A percentile compares a stretch with the other conserved stretches of the same genome.
Evolutionary conservation across 345 rosid species (phyloP).

Genomic region (Litchi chinensis): DNA sequence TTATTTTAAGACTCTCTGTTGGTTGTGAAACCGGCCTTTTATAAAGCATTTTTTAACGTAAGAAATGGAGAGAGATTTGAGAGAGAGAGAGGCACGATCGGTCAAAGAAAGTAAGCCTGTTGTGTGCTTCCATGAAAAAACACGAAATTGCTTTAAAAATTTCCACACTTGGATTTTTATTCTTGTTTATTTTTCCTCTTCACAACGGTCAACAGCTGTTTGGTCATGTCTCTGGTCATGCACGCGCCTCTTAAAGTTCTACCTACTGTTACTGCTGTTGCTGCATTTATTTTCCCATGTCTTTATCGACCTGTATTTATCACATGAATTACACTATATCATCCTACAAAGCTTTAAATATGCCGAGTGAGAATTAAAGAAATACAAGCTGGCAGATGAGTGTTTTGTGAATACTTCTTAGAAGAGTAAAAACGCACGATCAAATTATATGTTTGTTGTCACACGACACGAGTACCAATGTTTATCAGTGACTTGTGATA

Average conservation of each 20-base stretch:
- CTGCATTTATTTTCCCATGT: conserved; percentile 4
- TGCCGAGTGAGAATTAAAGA: too few relatives aligned
- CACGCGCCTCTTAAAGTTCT: conserved; percentile 22
- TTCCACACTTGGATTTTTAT: not conserved
- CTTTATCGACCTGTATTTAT: not conserved
- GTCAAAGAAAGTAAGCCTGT: conserved; percentile 40
- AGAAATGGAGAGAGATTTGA: not conserved
- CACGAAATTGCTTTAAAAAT: conserved; percentile 14
- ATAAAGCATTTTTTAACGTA: not conserved
- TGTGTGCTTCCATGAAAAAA: conserved; percentile 27
- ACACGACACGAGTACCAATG: not conserved
- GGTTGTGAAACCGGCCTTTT: conserved; percentile 9
- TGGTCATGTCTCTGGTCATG: conserved; percentile 17
- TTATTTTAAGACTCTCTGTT: not conserved
- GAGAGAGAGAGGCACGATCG: conserved; percentile 10
- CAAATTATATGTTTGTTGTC: too few relatives aligned
- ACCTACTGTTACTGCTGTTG: not conserved
- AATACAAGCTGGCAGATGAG: too few relatives aligned
- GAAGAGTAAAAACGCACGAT: too few relatives aligned
- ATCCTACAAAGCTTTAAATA: not conserved
- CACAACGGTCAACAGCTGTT: conserved; percentile 5
- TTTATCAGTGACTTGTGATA: not conserved
- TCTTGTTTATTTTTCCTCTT: not conserved
- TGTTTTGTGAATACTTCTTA: too few relatives aligned
- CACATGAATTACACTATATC: not conserved